phyloP scores from a whole-genome alignment of 106 monocot species.

The Phalaenopsis aphrodite region DNA sequence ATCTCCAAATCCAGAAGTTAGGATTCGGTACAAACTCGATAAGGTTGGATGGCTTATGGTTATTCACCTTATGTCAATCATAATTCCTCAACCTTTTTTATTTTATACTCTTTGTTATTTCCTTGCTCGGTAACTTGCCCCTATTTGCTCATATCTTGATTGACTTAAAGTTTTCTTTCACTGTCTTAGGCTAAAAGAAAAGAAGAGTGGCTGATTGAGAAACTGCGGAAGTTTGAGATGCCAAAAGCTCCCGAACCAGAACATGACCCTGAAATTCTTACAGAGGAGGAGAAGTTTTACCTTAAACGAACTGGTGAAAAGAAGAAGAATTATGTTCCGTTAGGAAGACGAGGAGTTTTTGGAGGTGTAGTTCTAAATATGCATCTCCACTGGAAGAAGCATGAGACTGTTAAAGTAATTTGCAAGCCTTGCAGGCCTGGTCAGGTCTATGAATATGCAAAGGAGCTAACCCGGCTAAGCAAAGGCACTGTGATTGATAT shows the following conservation, averaged over 20 bases:
- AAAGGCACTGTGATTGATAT: slow-evolving; percentile 76
- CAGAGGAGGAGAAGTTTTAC: slow-evolving; percentile 77
- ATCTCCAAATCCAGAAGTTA: slow-evolving; percentile 87
- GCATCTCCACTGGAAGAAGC: slow-evolving; percentile 97
- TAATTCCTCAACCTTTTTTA: not conserved
- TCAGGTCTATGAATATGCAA: slow-evolving; percentile 71
- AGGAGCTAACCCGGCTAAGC: slow-evolving; percentile 69
- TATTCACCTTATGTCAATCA: not conserved
- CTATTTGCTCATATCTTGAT: not conserved
- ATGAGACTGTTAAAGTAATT: slow-evolving; percentile 86
- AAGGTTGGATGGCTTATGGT: slow-evolving; percentile 34
- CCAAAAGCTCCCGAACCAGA: slow-evolving; percentile 40
- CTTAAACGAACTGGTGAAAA: slow-evolving; percentile 82
- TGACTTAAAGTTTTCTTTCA: not conserved
- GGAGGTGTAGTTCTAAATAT: slow-evolving; percentile 92
- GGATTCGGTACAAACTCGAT: slow-evolving; percentile 83
- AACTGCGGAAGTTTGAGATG: slow-evolving; percentile 66
- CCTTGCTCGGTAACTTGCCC: not conserved
- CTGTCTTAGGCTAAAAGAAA: slow-evolving; percentile 74
- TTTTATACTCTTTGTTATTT: not conserved
- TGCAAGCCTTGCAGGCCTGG: slow-evolving; percentile 81
- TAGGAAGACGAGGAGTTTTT: slow-evolving; percentile 80
- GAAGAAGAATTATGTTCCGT: slow-evolving; percentile 77
- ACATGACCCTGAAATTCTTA: slow-evolving; percentile 79
- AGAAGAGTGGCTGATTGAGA: slow-evolving; percentile 90